phyloP scores from a whole-genome alignment of 805 yeast species.

The Geotrichum ghanense region DNA sequence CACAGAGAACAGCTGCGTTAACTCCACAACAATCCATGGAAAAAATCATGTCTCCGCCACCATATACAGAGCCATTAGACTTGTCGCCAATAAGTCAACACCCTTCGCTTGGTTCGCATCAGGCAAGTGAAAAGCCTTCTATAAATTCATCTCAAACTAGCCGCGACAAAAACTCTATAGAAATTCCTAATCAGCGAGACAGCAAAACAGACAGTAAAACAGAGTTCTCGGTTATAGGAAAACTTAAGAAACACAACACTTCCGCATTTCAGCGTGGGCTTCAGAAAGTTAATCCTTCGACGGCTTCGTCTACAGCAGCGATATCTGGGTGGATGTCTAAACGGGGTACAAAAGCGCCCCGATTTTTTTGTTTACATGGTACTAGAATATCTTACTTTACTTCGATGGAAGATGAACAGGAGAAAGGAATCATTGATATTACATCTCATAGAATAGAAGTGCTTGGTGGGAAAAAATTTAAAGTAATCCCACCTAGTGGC shows the following conservation, averaged over 20 bases:
- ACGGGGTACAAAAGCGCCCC: conserved; percentile 40
- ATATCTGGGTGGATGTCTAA: conserved; percentile 85
- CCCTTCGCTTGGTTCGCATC: not conserved
- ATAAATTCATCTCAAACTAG: not conserved
- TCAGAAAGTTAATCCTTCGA: conserved; percentile 52
- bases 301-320: conserved; percentile 57
- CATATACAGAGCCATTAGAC: not conserved
- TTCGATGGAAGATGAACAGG: conserved; percentile 65
- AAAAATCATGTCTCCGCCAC: no score
- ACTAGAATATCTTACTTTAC: conserved; percentile 85
- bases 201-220: not conserved
- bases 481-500: conserved; percentile 92
- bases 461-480: conserved; percentile 53
- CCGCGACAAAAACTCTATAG: not conserved
- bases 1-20: no score
- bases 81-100: not conserved
- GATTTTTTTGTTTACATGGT: conserved; percentile 73
- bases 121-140: not conserved
- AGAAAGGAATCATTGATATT: conserved; percentile 88
- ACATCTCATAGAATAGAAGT: conserved; percentile 90
- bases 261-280: conserved; percentile 51
- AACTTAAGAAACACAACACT: conserved; percentile 15
- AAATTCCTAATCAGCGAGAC: no score
- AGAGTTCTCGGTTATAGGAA: not conserved
- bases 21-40: no score